These are phyloP conservation scores for Globisporangium cystogenes DNA, from an alignment of 352 stramenopile genomes.

Conservation along the genomic window DNA sequence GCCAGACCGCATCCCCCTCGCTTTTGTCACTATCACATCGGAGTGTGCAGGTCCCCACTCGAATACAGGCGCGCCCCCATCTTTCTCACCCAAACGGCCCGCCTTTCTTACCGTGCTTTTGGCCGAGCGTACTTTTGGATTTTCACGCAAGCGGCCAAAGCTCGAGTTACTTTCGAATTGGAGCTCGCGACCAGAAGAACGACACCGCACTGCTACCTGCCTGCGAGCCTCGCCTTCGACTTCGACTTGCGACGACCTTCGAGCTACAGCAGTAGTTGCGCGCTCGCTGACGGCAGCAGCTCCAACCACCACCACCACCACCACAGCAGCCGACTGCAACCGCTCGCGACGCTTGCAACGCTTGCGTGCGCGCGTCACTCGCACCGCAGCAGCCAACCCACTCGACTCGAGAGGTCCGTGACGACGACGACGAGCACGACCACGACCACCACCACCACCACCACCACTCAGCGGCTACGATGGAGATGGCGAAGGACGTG, in stretches of 20 bases:
- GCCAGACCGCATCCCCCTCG: background rate
- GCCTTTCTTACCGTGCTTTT: slow-evolving; percentile 5
- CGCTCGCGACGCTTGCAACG: too few relatives aligned
- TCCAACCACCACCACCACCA: background rate
- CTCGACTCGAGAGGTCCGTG: too few relatives aligned
- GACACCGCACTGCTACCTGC: background rate
- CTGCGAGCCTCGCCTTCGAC: too few relatives aligned
- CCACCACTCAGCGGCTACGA: slow-evolving; percentile 14
- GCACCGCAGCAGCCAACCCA: background rate
- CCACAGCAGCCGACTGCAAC: background rate
- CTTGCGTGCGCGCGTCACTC: background rate
- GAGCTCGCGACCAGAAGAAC: slow-evolving; percentile 5
- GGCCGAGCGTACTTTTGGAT: slow-evolving; percentile 4
- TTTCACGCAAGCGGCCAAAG: slow-evolving; percentile 1
- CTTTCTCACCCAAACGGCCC: slow-evolving; percentile 1
- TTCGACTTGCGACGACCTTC: background rate
- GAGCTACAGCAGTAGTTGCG: background rate
- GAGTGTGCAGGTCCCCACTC: too few relatives aligned
- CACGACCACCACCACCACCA: background rate
- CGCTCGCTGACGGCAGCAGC: background rate
- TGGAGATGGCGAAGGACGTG: slow-evolving; percentile 83
- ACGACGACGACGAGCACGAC: too few relatives aligned
- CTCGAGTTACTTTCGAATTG: slow-evolving; percentile 6
- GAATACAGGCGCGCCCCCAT: background rate
- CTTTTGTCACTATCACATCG: too few relatives aligned